These are phyloP conservation scores for Pythium grandisporangium DNA, from an alignment of 352 stramenopile species.

Conservation along the genomic window DNA sequence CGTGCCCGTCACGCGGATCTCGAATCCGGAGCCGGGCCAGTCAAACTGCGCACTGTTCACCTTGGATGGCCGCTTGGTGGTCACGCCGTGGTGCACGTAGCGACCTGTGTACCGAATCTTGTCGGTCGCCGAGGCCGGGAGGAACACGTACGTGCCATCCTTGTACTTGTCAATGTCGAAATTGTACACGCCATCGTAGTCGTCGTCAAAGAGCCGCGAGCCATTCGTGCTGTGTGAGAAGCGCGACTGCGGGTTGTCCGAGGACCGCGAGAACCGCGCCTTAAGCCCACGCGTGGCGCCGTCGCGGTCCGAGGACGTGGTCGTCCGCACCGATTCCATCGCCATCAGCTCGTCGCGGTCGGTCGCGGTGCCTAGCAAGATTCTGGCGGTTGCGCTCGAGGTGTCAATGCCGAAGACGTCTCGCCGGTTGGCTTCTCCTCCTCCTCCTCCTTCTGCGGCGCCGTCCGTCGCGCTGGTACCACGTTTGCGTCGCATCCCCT, in stretches of 20 bases:
- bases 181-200: conserved; percentile 46
- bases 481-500: no score
- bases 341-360: no score
- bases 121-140: conserved; percentile 59
- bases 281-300: no score
- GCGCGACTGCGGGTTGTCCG: conserved; percentile 1
- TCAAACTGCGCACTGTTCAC: conserved; percentile 85
- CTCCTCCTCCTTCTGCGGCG: no score
- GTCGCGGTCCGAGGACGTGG: no score
- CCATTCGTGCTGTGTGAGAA: not conserved
- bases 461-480: no score
- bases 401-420: no score
- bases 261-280: conserved; percentile 6
- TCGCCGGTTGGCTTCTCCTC: no score
- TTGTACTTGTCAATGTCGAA: conserved; percentile 77
- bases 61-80: conserved; percentile 57
- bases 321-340: no score
- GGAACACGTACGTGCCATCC: conserved; percentile 51
- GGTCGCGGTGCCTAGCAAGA: no score
- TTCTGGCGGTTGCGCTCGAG: no score
- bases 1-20: conserved; percentile 48
- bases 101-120: conserved; percentile 68
- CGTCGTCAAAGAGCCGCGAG: conserved; percentile 2
- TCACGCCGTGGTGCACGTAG: conserved; percentile 61
- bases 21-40: conserved; percentile 62